Evolutionary conservation across 2,329 filamentous ascomycete genomes (phyloP), one percentile per base, ranked within the genome.

Genomic region (Ophiostoma pallidulum): DNA sequence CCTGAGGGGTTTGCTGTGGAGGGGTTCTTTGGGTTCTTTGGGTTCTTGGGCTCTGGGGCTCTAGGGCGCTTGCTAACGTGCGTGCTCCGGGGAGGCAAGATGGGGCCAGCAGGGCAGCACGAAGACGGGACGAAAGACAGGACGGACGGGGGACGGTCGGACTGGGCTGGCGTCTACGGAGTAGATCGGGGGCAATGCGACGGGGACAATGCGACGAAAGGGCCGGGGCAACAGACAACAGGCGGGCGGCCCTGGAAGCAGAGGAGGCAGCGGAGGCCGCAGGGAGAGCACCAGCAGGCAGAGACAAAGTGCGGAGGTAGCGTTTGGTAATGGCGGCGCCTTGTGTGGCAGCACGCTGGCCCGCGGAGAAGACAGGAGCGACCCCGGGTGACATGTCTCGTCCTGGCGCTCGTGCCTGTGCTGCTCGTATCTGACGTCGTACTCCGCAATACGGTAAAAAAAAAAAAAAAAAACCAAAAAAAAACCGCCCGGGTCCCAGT

Each of bases 341-440:
- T 47, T 41, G 39, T 44, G 35, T 44, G 45, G 40, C 40, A 48
- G 37, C 33, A 45, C 22, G 26, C 24, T 38, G 33, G 43, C 24
- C 24, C 24, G 43, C 24, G 36, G 35, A 33, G 28, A 37, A 29
- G 33, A 16, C 22, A 43, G 32, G 32, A 44, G 41, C 41, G 32
- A 31, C 32, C 45, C 39, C 38, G 37, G 26, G 37, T 47, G 37
- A 45, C 47, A 35, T 48, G 45, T 32, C n/a, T n/a, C n/a, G n/a
- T n/a, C n/a, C n/a, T n/a, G n/a, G n/a, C n/a, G n/a, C n/a, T n/a
- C n/a, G n/a, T n/a, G n/a, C n/a, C n/a, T n/a, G n/a, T n/a, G n/a
- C n/a, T n/a, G n/a, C n/a, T n/a, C n/a, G n/a, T n/a, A n/a, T n/a
- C n/a, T n/a, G n/a, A n/a, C n/a, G n/a, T n/a, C n/a, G n/a, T n/a